phyloP scores from a whole-genome alignment of 176 grass and related monocot genomes.

The Microstegium vimineum region DNA sequence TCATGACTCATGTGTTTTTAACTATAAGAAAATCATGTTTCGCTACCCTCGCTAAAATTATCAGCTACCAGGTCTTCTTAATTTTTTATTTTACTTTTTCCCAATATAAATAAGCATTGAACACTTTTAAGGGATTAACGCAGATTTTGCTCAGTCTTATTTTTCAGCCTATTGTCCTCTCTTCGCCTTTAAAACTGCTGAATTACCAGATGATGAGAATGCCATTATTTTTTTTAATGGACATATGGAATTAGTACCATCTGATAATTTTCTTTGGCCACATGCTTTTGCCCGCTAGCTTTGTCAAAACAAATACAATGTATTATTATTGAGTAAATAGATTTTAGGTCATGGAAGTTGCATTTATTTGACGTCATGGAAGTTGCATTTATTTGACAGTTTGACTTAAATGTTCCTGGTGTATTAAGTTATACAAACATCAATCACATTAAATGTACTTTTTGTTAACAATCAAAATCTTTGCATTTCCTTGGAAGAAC shows the following conservation, averaged over 20 bases:
- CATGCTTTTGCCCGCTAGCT: background rate
- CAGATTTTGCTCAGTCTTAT: background rate
- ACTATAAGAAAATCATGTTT: background rate
- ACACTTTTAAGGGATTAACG: too few relatives aligned
- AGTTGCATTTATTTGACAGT: background rate
- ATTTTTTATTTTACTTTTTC: background rate
- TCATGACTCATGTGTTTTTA: background rate
- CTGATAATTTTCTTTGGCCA: background rate
- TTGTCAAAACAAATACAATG: background rate
- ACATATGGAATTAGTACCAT: background rate
- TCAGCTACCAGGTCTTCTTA: background rate
- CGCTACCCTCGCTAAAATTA: too few relatives aligned
- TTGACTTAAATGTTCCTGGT: background rate
- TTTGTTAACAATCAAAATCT: background rate
- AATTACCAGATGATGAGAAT: background rate
- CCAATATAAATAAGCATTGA: background rate
- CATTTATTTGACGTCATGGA: background rate
- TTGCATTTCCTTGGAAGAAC: background rate
- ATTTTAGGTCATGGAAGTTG: background rate
- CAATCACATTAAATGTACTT: background rate
- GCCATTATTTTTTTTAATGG: background rate
- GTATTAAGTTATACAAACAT: conserved; percentile 18
- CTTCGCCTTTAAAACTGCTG: background rate
- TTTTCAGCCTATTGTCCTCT: background rate
- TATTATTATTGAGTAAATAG: background rate